These are phyloP conservation scores for Phytophthora nicotianae DNA, from an alignment of 352 stramenopile genomes.

Conservation along the genomic window DNA sequence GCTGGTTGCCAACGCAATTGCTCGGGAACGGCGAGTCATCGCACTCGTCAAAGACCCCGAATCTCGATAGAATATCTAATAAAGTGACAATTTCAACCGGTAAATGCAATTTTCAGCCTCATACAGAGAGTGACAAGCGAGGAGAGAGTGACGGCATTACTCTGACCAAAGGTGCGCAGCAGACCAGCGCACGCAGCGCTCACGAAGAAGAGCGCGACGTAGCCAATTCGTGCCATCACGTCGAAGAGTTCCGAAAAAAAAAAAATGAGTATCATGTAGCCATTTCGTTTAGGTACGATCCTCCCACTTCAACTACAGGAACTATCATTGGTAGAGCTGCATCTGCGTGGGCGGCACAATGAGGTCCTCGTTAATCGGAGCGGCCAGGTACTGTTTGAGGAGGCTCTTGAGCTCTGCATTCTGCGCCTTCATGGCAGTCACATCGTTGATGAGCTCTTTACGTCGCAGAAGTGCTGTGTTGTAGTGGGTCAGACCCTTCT, in stretches of 20 bases:
- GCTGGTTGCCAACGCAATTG: slow-evolving; percentile 73
- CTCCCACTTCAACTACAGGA: slow-evolving; percentile 7
- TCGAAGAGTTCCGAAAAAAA: not conserved
- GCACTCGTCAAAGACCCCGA: slow-evolving; percentile 63
- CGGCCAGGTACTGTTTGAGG: slow-evolving; percentile 90
- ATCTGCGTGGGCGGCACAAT: slow-evolving; percentile 87
- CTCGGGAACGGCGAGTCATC: slow-evolving; percentile 32
- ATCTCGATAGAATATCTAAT: slow-evolving; percentile 39
- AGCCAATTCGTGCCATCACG: slow-evolving; percentile 43
- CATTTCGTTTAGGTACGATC: slow-evolving; percentile 6
- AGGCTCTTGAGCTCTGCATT: slow-evolving; percentile 91
- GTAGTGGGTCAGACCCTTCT: slow-evolving; percentile 86
- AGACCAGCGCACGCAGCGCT: slow-evolving; percentile 55
- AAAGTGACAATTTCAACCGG: not conserved
- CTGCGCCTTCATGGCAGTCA: slow-evolving; percentile 77
- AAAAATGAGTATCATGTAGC: slow-evolving; percentile 6
- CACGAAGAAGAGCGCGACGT: slow-evolving; percentile 76
- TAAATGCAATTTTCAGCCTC: not conserved
- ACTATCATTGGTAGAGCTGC: slow-evolving; percentile 63
- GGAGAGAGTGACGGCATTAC: slow-evolving; percentile 23
- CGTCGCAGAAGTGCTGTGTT: slow-evolving; percentile 79
- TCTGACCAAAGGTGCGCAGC: slow-evolving; percentile 64
- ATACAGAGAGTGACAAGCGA: not conserved
- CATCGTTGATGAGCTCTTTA: slow-evolving; percentile 82
- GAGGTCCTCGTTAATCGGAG: slow-evolving; percentile 83